phyloP scores from a whole-genome alignment of 495 filamentous ascomycete genomes.

The Podospora pseudopauciseta region DNA sequence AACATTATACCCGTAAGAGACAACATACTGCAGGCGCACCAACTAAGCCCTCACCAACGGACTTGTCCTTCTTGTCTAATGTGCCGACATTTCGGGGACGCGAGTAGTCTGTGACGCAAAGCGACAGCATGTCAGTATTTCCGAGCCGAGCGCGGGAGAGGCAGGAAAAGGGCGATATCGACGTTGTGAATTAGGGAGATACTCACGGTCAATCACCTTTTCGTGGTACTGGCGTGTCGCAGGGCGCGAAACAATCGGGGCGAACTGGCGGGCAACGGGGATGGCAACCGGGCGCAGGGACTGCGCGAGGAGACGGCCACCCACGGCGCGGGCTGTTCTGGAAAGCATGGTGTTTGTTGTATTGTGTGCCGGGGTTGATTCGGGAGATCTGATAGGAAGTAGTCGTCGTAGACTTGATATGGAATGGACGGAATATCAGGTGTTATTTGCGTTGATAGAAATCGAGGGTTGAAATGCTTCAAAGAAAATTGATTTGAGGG shows the following conservation, averaged over 20 bases:
- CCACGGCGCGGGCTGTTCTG: conserved; percentile 33
- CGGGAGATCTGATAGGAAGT: not conserved
- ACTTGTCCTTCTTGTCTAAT: conserved; percentile 75
- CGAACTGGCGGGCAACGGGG: conserved; percentile 37
- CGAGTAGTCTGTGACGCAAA: conserved; percentile 63
- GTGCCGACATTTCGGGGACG: conserved; percentile 92
- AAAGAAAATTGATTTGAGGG: conserved; percentile 17
- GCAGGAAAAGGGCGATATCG: not conserved
- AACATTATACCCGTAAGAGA: not conserved
- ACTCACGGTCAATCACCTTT: conserved; percentile 66
- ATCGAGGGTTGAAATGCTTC: conserved; percentile 11
- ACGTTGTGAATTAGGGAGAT: not conserved
- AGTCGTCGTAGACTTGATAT: not conserved
- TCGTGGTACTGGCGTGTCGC: conserved; percentile 51
- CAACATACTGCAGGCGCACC: conserved; percentile 71
- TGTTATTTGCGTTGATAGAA: conserved; percentile 7
- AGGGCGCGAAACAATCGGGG: conserved; percentile 38
- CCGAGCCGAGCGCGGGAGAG: not conserved
- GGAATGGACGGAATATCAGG: conserved; percentile 2
- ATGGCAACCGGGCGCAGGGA: conserved; percentile 24
- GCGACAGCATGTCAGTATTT: conserved; percentile 7
- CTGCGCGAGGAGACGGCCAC: conserved; percentile 25
- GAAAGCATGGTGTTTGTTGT: conserved; percentile 32
- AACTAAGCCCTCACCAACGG: conserved; percentile 96
- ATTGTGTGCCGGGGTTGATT: conserved; percentile 7